Evolutionary conservation across 2,329 filamentous ascomycete species (phyloP).

Genomic region (Stachybotrys chlorohalonatus): DNA sequence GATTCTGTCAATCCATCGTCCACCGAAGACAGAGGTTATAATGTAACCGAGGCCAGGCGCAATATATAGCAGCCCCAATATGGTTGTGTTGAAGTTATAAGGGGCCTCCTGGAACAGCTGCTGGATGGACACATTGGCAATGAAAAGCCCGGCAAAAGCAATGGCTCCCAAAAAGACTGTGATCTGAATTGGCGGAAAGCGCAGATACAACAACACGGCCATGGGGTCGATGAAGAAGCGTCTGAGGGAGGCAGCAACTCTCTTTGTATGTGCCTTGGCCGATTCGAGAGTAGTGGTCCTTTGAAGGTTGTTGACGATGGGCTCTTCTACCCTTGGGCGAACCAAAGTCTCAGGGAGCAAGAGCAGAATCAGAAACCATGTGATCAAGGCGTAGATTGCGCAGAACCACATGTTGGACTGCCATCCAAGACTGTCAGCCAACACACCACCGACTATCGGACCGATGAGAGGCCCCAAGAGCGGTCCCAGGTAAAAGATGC

Average conservation of each 20-base stretch:
- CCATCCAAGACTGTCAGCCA: conserved; percentile 65
- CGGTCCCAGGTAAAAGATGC: conserved; percentile 72
- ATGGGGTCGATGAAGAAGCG: conserved; percentile 64
- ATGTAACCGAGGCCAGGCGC: conserved; percentile 68
- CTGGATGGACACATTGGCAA: conserved; percentile 71
- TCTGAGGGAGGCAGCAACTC: conserved; percentile 43
- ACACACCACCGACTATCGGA: conserved; percentile 66
- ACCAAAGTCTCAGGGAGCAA: conserved; percentile 58
- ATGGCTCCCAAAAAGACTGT: conserved; percentile 68
- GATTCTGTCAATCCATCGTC: conserved; percentile 70
- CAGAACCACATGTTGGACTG: conserved; percentile 72
- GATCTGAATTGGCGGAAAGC: conserved; percentile 62
- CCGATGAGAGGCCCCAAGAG: conserved; percentile 65
- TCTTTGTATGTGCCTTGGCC: conserved; percentile 45
- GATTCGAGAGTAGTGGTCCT: conserved; percentile 56
- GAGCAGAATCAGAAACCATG: conserved; percentile 48
- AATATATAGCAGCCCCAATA: conserved; percentile 70
- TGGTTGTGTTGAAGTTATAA: conserved; percentile 59
- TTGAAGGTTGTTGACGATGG: conserved; percentile 10
- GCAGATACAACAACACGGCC: conserved; percentile 59
- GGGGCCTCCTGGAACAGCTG: conserved; percentile 56
- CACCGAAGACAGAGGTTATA: conserved; percentile 57
- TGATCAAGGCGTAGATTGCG: conserved; percentile 55
- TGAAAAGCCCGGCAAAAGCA: conserved; percentile 66
- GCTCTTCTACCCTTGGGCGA: conserved; percentile 15